Evolutionary conservation across 495 filamentous ascomycete species (phyloP).

Genomic region (Aspergillus nidulans): DNA sequence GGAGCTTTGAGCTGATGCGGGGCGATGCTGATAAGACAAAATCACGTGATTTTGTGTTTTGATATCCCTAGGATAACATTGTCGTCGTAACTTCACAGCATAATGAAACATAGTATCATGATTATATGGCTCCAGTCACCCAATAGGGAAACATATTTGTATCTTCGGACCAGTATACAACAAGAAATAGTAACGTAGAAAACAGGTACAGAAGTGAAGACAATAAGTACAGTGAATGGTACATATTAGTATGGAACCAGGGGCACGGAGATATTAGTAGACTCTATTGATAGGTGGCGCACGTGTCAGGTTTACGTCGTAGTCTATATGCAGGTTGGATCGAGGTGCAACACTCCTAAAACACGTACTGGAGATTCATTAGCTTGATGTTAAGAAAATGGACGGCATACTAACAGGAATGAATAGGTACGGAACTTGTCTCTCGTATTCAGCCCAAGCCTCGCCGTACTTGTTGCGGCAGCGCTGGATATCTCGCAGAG

Average conservation of each 20-base stretch:
- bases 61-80: neutral
- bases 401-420: conserved; percentile 74
- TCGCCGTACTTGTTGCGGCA: conserved; percentile 89
- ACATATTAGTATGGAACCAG: neutral
- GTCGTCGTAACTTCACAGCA: neutral
- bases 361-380: conserved; percentile 13
- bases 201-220: neutral
- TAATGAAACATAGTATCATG: neutral
- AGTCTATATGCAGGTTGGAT: neutral
- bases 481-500: conserved; percentile 74
- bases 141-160: neutral
- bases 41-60: neutral
- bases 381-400: neutral
- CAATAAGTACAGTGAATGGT: conserved; percentile 17
- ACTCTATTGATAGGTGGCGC: neutral
- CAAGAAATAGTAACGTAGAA: neutral
- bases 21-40: neutral
- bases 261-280: neutral
- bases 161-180: neutral
- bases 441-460: conserved; percentile 86
- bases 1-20: neutral
- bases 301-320: neutral
- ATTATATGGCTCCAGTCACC: neutral
- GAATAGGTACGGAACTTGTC: conserved; percentile 85
- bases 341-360: conserved; percentile 2